Percentiles rank a stretch among this genome's conserved stretches.
These are phyloP conservation scores for Neurospora africana DNA, from an alignment of 495 filamentous ascomycete genomes.

Conservation along the genomic window DNA sequence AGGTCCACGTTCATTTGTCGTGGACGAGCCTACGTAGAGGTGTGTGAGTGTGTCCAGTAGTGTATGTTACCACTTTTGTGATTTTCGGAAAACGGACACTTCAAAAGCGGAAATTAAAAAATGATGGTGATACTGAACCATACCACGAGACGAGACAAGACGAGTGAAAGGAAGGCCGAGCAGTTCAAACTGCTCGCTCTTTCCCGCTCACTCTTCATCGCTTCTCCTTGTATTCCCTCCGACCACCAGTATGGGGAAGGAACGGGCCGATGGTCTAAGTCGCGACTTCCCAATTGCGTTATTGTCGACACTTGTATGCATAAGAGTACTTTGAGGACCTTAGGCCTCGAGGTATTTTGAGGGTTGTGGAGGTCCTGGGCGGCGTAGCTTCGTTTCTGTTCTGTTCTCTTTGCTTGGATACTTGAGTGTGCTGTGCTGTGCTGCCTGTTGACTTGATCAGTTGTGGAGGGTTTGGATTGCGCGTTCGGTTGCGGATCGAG, in stretches of 20 bases:
- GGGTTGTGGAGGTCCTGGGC: background rate
- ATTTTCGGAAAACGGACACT: background rate
- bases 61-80: background rate
- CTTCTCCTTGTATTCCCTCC: background rate
- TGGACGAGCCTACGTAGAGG: too few species aligned
- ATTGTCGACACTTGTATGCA: background rate
- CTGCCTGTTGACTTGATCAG: too few species aligned
- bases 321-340: background rate
- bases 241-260: background rate
- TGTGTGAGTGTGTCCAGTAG: too few species aligned
- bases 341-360: too few species aligned
- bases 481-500: background rate
- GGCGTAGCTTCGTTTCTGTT: too few species aligned
- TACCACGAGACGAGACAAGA: background rate
- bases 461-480: too few species aligned
- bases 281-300: background rate
- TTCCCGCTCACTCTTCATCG: background rate
- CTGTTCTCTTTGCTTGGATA: too few species aligned
- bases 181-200: background rate
- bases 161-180: background rate
- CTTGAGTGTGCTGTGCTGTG: too few species aligned
- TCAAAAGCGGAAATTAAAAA: background rate
- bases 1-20: too few species aligned
- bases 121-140: background rate
- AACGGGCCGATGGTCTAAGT: background rate